These are phyloP conservation scores for Catunica adiposa DNA, from an alignment of 2,329 filamentous ascomycete genomes.

Conservation along the genomic window DNA sequence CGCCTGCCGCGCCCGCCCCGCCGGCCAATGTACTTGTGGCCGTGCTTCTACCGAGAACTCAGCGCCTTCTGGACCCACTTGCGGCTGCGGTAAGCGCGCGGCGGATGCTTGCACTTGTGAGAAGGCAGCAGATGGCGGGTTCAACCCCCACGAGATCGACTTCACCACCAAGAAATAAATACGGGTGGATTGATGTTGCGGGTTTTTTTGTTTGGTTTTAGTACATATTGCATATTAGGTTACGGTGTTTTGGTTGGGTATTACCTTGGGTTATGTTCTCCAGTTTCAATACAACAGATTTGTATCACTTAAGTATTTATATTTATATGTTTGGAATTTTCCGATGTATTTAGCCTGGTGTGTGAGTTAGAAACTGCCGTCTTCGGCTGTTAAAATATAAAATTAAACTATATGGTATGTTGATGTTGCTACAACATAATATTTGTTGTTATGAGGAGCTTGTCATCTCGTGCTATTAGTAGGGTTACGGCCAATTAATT, in stretches of 20 bases:
- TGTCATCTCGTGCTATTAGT: too few relatives aligned
- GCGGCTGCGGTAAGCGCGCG: conserved; percentile 61
- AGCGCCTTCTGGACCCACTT: conserved; percentile 42
- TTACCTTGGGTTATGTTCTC: too few relatives aligned
- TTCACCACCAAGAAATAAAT: conserved; percentile 57
- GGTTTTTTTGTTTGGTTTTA: not conserved
- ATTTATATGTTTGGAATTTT: not conserved
- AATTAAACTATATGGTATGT: too few relatives aligned
- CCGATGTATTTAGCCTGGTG: too few relatives aligned
- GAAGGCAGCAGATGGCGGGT: conserved; percentile 46
- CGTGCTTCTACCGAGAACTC: conserved; percentile 54
- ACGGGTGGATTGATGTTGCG: not conserved
- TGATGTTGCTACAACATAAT: too few relatives aligned
- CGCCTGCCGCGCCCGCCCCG: conserved; percentile 67
- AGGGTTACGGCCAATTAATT: too few relatives aligned
- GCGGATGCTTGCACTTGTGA: conserved; percentile 66
- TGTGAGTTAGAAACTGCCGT: too few relatives aligned
- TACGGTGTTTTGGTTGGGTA: not conserved
- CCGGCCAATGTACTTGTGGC: conserved; percentile 68
- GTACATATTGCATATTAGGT: not conserved
- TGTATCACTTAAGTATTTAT: not conserved
- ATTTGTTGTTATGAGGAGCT: too few relatives aligned
- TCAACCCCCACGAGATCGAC: conserved; percentile 61
- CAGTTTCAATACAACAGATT: too few relatives aligned
- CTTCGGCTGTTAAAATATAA: too few relatives aligned